Evolutionary conservation across 495 filamentous ascomycete species (phyloP).

Genomic region (Aeminium ludgeri): DNA sequence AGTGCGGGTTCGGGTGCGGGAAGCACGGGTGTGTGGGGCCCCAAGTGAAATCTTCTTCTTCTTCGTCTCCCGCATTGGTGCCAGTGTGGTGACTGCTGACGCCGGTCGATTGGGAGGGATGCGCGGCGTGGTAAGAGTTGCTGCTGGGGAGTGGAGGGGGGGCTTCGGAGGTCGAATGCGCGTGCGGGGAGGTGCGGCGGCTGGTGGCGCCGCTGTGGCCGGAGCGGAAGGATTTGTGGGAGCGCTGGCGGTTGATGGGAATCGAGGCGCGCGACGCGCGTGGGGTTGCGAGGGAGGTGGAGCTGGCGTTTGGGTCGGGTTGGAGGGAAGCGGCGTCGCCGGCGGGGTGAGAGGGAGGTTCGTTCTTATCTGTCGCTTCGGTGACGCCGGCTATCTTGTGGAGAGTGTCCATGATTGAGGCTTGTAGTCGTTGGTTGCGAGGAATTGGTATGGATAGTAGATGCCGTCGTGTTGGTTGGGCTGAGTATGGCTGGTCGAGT

Average conservation of each 20-base stretch:
- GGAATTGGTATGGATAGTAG: not conserved
- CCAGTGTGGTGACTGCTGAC: not conserved
- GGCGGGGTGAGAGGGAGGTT: not conserved
- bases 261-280: constrained; percentile 1
- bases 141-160: not conserved
- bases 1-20: constrained; percentile 84
- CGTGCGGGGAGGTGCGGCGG: not conserved
- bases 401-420: constrained; percentile 1
- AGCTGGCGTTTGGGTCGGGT: not conserved
- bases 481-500: too few species aligned
- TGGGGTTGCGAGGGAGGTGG: not conserved
- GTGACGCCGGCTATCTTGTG: constrained; percentile 1
- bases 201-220: not conserved
- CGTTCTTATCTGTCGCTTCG: not conserved
- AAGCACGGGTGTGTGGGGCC: constrained; percentile 81
- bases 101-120: not conserved
- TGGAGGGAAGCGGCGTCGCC: not conserved
- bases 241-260: constrained; percentile 1
- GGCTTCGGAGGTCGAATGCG: not conserved
- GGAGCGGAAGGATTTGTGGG: constrained; percentile 1
- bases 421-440: not conserved
- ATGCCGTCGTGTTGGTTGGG: too few species aligned
- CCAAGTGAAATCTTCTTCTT: constrained; percentile 45
- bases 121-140: not conserved
- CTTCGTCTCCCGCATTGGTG: constrained; percentile 18